Evolutionary conservation across 2,329 filamentous ascomycete genomes (phyloP).

Genomic region (Alternaria sp.): DNA sequence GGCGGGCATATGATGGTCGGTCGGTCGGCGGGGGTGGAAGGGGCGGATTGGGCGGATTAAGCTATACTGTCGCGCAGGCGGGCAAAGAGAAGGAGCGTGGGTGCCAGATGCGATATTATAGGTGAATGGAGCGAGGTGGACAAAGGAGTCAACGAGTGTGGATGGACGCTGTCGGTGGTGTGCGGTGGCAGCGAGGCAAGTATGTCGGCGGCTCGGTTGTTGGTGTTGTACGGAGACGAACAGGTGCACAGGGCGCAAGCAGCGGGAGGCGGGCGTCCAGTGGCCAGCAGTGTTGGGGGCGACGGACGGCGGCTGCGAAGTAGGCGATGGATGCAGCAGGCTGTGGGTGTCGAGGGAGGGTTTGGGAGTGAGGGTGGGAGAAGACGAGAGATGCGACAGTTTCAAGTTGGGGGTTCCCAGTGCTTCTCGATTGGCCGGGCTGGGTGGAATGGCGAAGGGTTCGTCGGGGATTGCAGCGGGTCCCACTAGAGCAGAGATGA

Average conservation of each 20-base stretch:
- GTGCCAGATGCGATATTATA: background rate
- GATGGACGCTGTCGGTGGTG: slow-evolving; percentile 17
- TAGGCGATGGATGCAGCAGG: slow-evolving; percentile 18
- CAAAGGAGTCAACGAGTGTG: slow-evolving; percentile 4
- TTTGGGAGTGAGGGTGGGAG: slow-evolving; percentile 27
- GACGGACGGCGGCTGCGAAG: slow-evolving; percentile 28
- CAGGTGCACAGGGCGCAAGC: slow-evolving; percentile 20
- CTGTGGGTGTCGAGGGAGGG: slow-evolving; percentile 30
- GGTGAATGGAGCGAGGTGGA: slow-evolving; percentile 4
- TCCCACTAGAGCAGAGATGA: slow-evolving; percentile 31
- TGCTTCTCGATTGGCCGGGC: slow-evolving; percentile 25
- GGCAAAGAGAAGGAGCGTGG: slow-evolving; percentile 8
- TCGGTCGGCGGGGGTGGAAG: slow-evolving; percentile 49
- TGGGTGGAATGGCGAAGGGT: slow-evolving; percentile 13
- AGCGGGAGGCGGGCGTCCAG: slow-evolving; percentile 18
- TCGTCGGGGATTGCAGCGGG: slow-evolving; percentile 20
- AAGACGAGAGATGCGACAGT: slow-evolving; percentile 32
- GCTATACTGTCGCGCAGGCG: slow-evolving; percentile 26
- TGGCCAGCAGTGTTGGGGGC: slow-evolving; percentile 16
- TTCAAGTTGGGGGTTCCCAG: slow-evolving; percentile 31
- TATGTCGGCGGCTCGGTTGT: slow-evolving; percentile 6
- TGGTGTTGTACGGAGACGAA: slow-evolving; percentile 7
- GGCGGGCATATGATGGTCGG: slow-evolving; percentile 70
- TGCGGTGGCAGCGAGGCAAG: slow-evolving; percentile 14
- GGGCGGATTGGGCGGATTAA: slow-evolving; percentile 3